phyloP scores from a whole-genome alignment of 257 asterid genomes.

The Schizonepeta tenuifolia region DNA sequence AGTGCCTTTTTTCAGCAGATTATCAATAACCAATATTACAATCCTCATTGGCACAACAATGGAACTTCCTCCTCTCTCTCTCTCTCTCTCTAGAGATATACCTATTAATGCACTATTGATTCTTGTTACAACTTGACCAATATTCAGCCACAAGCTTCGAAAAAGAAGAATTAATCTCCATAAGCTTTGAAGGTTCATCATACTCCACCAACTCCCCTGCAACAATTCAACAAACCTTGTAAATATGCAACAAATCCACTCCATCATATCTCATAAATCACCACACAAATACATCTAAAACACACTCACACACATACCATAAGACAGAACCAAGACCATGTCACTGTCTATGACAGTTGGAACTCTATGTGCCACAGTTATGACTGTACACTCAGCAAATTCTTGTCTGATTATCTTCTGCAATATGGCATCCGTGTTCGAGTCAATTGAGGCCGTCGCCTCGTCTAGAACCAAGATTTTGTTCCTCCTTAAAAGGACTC shows the following conservation, averaged over 20 bases:
- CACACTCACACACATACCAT: constrained; percentile 43
- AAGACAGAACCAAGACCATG: constrained; percentile 78
- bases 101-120: background rate
- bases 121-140: constrained; percentile 53
- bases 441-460: constrained; percentile 93
- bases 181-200: constrained; percentile 72
- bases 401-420: constrained; percentile 77
- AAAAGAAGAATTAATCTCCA: constrained; percentile 60
- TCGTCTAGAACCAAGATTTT: constrained; percentile 77
- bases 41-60: too few species aligned
- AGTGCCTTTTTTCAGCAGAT: too few species aligned
- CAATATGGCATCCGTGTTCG: constrained; percentile 69
- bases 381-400: constrained; percentile 64
- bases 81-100: too few species aligned
- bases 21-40: too few species aligned
- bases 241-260: background rate
- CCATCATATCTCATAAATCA: background rate
- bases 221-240: background rate
- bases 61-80: too few species aligned
- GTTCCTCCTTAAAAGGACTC: constrained; percentile 69
- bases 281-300: background rate
- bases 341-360: constrained; percentile 88
- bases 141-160: constrained; percentile 79
- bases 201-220: constrained; percentile 60
- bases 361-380: constrained; percentile 84